Evolutionary conservation across 345 rosid genomes (phyloP), one percentile per base, ranked within the genome.

Genomic region (Dovyalis caffra): DNA sequence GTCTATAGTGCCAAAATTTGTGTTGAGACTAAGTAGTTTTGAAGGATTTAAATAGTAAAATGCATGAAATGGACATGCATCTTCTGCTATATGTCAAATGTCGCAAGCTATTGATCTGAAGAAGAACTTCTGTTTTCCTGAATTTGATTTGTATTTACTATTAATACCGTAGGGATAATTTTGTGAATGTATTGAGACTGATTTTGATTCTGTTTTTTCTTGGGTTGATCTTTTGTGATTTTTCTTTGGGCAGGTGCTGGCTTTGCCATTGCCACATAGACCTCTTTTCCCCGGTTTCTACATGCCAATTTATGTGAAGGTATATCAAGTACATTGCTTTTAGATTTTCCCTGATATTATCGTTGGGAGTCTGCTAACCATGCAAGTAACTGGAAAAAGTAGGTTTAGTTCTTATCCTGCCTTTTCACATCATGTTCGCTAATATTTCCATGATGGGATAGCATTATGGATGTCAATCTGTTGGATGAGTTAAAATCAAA

Each of bases 281-380:
- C 99, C 99, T 68, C 88, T 95, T 38, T 93, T 95, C 73, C 99
- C 97, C 33, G 99, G 99, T 31, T 96, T 96, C 77, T 96, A 91
- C 91, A 90, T 96, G 97, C 99, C 97, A 33, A 90, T 96, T 77
- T 90, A 83, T 81, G 97, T 96, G 61, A 96, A 96, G 98, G 99
- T 96, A 90, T 71, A 37, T 53, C 68, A 23, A 32, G 61, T 72
- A 62, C 33, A 57, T 0, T 53, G 56, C 56, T 49, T 18, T 49
- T 43, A 43, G 56, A 43, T 0, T n/a, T 62, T 37, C 68, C 18
- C 33, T 69, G 32, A 15, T 16, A 28, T 60, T 28, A 18, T 40
- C 40, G 32, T 45, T 70, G 3, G 20, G 16, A 74, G 21, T 23
- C 15, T 70, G 31, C 47, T 47, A 61, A 56, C 15, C 21, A 49